Base-by-base conservation (phyloP, 1,284 basidiomycete genomes). In the Moesziomyces sp. region DNA sequence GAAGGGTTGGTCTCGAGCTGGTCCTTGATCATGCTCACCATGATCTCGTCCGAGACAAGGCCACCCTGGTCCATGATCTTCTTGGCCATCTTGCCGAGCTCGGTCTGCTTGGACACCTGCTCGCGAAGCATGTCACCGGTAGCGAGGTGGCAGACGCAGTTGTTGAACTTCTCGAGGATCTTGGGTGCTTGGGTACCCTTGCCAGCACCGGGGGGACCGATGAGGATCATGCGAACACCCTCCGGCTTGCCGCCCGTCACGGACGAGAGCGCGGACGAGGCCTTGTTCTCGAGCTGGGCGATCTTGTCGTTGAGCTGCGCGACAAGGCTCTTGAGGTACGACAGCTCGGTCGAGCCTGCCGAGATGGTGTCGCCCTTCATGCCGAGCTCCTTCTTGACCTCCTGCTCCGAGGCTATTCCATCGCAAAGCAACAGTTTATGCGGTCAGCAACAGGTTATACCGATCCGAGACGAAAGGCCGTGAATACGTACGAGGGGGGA, bases 71-170 rank as follows among this genome's bases (percentile, higher is more conserved):
- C 95, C 93, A 99, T 98, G 85, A 98, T 92, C 86, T 95, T 94
- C 89, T 99, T 98, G 38, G 96, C 96, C 82, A 93, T 89, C 59
- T 92, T 87, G 70, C 96, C 96, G 51, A 99, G 89, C 44, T 89
- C 87, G 6, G 96, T 97, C 87, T 96, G 92, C 84, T 91, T 87
- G 46, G 89, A 81, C 63, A 99, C 94, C 86, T 99, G 94, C 74
- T 95, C 93, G 51, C 96, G 92, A 63, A 99, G 88, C 93, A 99
- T 97, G 87, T 99, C 96, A 42, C 96, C 96, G 30, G 96, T 99
- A 34, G 96, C 95, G 76, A 99, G 88, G 87, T 99, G 96, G 88
- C 96, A 99, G 55, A 99, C 90, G 84, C 93, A 94, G 78, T 82
- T 79, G 66, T 80, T 71, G 88, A 92, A 99, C 84, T 93, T 89